Evolutionary conservation across 306 rosid species (phyloP).

Genomic region (Fagus sylvatica): DNA sequence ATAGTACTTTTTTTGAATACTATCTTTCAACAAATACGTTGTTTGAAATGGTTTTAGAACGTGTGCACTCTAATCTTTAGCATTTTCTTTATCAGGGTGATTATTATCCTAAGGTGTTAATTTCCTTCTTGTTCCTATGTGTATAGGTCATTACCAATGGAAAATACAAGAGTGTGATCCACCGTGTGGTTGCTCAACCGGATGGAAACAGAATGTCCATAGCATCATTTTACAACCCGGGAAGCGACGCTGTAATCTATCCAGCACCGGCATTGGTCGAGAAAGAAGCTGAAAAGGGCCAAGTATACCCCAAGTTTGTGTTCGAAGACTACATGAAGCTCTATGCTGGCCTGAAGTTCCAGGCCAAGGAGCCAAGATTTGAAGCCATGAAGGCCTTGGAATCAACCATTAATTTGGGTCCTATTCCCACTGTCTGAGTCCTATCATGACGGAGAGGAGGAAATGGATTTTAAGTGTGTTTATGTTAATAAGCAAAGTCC

Average conservation of each 20-base stretch:
- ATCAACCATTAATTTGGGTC: constrained; percentile 38
- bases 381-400: constrained; percentile 84
- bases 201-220: constrained; percentile 87
- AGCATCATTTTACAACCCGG: constrained; percentile 96
- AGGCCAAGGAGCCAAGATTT: constrained; percentile 95
- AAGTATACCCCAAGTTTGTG: constrained; percentile 79
- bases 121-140: background rate
- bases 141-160: constrained; percentile 84
- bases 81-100: too few relatives aligned
- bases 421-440: constrained; percentile 59
- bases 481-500: constrained; percentile 20
- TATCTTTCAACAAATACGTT: background rate
- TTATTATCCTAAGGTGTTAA: background rate
- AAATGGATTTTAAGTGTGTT: background rate
- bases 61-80: too few relatives aligned
- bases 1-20: too few relatives aligned
- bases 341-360: constrained; percentile 76
- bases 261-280: constrained; percentile 79
- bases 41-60: background rate
- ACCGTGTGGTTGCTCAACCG: constrained; percentile 72
- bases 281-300: constrained; percentile 41
- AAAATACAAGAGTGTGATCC: constrained; percentile 84
- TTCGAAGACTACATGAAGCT: constrained; percentile 98
- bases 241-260: constrained; percentile 73
- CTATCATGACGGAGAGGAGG: background rate